These are phyloP conservation scores for Skeletonema menzelii DNA, from an alignment of 108 stramenopile genomes.

Conservation along the genomic window DNA sequence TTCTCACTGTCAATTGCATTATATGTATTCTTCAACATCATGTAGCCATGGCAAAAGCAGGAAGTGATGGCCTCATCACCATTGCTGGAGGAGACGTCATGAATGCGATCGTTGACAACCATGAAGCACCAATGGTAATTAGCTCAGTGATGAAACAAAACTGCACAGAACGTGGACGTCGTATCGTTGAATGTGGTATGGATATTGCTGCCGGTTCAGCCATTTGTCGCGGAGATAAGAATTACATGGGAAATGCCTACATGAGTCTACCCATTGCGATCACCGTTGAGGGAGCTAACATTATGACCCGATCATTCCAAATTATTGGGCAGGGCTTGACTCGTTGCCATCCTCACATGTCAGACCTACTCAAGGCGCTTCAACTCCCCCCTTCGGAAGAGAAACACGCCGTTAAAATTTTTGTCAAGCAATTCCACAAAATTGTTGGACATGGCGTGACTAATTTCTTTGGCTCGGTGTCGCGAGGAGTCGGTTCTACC, in stretches of 20 bases:
- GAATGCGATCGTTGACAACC: constrained; percentile 98
- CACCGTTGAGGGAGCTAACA: constrained; percentile 98
- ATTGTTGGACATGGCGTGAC: constrained; percentile 88
- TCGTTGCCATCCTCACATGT: constrained; percentile 97
- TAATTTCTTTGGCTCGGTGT: constrained; percentile 81
- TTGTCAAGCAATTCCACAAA: constrained; percentile 89
- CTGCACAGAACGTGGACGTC: constrained; percentile 93
- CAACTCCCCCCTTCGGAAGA: constrained; percentile 88
- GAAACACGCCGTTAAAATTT: constrained; percentile 80
- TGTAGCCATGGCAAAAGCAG: constrained; percentile 84
- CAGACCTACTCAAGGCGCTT: constrained; percentile 88
- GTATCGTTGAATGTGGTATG: constrained; percentile 96
- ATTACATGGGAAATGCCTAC: constrained; percentile 94
- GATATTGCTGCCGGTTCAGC: constrained; percentile 96
- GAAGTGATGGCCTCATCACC: constrained; percentile 89
- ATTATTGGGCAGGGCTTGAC: constrained; percentile 98
- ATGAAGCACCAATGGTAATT: constrained; percentile 98
- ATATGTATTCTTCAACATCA: too few relatives aligned
- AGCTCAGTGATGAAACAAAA: constrained; percentile 99
- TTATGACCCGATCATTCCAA: constrained; percentile 97
- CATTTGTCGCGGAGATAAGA: constrained; percentile 95
- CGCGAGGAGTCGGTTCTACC: constrained; percentile 75
- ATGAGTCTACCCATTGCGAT: constrained; percentile 97
- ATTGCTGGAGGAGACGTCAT: constrained; percentile 93
- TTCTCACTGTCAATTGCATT: not conserved